Conservation (phyloP, 805 yeast species). For the Cyberlindnera meyerae region DNA sequence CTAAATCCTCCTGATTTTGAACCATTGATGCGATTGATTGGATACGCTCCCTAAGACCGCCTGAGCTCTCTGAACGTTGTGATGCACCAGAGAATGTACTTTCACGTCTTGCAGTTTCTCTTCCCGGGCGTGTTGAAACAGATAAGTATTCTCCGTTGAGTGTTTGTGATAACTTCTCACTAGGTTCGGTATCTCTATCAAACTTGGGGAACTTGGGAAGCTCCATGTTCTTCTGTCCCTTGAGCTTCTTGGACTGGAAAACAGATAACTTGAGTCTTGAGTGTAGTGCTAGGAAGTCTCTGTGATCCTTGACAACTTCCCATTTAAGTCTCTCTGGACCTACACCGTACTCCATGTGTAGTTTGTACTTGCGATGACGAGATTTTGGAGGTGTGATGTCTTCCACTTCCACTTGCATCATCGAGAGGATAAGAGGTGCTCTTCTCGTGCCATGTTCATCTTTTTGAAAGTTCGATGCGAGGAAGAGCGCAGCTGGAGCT, state of each 20-base stretch:
- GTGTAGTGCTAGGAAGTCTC: slow-evolving; percentile 70
- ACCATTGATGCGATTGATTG: slow-evolving; percentile 17
- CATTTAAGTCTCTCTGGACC: slow-evolving; percentile 76
- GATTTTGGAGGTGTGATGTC: slow-evolving; percentile 37
- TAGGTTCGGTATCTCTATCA: slow-evolving; percentile 2
- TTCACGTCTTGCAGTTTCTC: neutral
- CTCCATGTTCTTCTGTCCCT: slow-evolving; percentile 25
- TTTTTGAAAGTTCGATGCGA: slow-evolving; percentile 67
- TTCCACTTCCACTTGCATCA: slow-evolving; percentile 61
- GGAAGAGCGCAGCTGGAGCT: slow-evolving; percentile 66
- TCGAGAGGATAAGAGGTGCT: slow-evolving; percentile 75
- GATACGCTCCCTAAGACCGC: slow-evolving; percentile 15
- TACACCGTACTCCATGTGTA: slow-evolving; percentile 88
- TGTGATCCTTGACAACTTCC: slow-evolving; percentile 68
- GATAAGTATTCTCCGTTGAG: slow-evolving; percentile 24
- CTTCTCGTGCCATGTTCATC: slow-evolving; percentile 75
- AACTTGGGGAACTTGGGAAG: slow-evolving; percentile 35
- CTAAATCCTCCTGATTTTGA: slow-evolving; percentile 5
- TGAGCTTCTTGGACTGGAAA: slow-evolving; percentile 32
- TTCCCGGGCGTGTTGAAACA: neutral
- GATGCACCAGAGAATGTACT: slow-evolving; percentile 4
- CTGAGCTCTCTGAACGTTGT: slow-evolving; percentile 2
- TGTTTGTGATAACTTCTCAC: slow-evolving; percentile 9
- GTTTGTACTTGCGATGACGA: slow-evolving; percentile 41
- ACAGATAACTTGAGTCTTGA: slow-evolving; percentile 54